Evolutionary conservation across 2,329 filamentous ascomycete genomes (phyloP).

Genomic region (Blastomyces silverae): DNA sequence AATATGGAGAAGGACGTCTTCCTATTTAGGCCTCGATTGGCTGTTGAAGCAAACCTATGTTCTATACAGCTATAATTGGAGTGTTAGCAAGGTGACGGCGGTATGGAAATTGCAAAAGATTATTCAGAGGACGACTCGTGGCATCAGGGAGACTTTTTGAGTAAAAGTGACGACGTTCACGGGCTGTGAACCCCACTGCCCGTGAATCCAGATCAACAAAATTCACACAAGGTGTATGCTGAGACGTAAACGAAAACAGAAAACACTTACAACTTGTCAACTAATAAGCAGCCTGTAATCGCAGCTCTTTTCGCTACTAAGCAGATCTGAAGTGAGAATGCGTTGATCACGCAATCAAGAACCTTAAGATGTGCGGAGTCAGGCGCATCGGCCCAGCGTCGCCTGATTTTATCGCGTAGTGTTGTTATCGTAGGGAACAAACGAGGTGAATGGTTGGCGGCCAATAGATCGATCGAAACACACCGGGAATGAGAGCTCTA

Average conservation of each 20-base stretch:
- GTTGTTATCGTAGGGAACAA: background rate
- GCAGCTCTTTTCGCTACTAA: background rate
- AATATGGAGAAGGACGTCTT: background rate
- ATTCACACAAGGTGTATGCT: background rate
- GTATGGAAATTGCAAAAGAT: background rate
- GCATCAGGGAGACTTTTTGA: background rate
- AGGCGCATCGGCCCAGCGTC: background rate
- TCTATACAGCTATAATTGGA: background rate
- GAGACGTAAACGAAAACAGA: background rate
- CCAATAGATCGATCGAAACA: background rate
- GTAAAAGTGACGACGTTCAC: background rate
- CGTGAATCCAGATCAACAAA: background rate
- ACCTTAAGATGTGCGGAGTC: background rate
- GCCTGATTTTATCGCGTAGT: constrained; percentile 3
- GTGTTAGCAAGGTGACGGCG: background rate
- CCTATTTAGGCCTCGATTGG: background rate
- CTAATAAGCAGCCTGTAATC: background rate
- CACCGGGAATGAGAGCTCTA: background rate
- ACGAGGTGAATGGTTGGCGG: background rate
- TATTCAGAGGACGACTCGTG: background rate
- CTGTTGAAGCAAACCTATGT: background rate
- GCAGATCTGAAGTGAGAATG: background rate
- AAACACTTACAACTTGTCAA: constrained; percentile 6
- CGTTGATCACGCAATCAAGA: background rate
- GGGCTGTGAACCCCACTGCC: background rate